Evolutionary conservation across 768 basidiomycete genomes (phyloP).

Genomic region (Boletus huronensis): DNA sequence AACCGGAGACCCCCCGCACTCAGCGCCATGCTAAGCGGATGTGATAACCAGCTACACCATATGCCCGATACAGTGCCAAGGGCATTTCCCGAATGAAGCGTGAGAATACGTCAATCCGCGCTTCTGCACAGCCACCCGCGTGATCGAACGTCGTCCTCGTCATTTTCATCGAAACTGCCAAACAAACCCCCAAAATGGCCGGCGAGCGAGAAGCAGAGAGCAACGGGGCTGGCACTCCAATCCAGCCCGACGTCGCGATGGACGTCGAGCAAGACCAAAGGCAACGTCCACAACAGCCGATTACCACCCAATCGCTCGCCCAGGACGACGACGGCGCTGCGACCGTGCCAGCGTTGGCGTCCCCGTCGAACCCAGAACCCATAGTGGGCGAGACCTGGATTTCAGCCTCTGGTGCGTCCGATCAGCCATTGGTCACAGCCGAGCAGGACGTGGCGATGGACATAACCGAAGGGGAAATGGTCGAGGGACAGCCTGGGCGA

Average conservation of each 20-base stretch:
- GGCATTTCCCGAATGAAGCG: background rate
- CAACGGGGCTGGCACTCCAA: background rate
- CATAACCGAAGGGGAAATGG: conserved; percentile 15
- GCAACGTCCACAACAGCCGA: background rate
- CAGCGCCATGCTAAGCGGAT: conserved; percentile 37
- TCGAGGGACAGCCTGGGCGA: conserved; percentile 11
- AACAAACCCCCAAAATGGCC: conserved; percentile 22
- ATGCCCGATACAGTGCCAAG: conserved; percentile 26
- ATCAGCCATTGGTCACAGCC: conserved; percentile 24
- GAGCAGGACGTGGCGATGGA: conserved; percentile 26
- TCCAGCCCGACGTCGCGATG: conserved; percentile 16
- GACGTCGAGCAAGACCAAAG: conserved; percentile 18
- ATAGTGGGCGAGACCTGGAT: background rate
- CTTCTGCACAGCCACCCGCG: conserved; percentile 23
- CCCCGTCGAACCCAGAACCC: conserved; percentile 14
- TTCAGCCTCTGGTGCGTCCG: conserved; percentile 10
- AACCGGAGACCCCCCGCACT: conserved; percentile 39
- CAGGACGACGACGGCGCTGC: conserved; percentile 1
- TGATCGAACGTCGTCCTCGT: conserved; percentile 25
- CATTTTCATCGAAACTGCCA: conserved; percentile 21
- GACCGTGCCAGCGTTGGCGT: background rate
- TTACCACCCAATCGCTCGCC: background rate
- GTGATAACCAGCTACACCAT: conserved; percentile 41
- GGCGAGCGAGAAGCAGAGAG: conserved; percentile 13
- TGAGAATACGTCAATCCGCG: conserved; percentile 3